A percentile compares a stretch with the other conserved stretches of the same genome.
Conservation (phyloP, 2,329 filamentous ascomycete genomes). For the Colletotrichum sp. region DNA sequence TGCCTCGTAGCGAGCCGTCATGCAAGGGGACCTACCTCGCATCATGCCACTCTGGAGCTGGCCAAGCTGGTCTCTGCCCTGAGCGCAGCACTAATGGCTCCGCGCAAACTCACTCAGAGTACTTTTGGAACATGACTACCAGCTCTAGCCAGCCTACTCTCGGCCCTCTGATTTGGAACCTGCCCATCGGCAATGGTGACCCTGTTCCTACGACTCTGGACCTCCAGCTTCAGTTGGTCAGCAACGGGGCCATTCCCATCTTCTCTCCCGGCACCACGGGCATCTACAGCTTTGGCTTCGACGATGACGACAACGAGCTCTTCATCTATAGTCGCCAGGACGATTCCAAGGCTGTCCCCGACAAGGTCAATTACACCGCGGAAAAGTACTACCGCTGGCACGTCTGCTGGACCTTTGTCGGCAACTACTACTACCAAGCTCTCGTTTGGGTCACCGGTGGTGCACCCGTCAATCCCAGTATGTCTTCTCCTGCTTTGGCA, state of each 20-base stretch:
- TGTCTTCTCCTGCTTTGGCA: background rate
- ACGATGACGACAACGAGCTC: conserved; percentile 3
- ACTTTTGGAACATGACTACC: conserved; percentile 3
- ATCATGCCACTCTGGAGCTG: conserved; percentile 19
- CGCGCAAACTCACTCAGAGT: background rate
- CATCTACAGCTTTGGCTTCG: conserved; percentile 7
- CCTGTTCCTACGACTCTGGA: background rate
- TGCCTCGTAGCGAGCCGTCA: background rate
- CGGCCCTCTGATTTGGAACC: conserved; percentile 14
- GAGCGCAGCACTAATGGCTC: background rate
- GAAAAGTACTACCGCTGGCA: conserved; percentile 16
- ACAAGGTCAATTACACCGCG: background rate
- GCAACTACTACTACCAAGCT: conserved; percentile 19
- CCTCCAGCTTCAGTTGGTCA: conserved; percentile 2
- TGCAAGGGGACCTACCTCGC: background rate
- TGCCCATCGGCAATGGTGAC: conserved; percentile 3
- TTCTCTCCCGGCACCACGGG: conserved; percentile 4
- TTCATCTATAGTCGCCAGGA: conserved; percentile 1
- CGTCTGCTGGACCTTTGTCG: conserved; percentile 15
- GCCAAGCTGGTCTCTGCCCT: conserved; percentile 13
- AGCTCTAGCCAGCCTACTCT: background rate
- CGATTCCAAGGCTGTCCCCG: conserved; percentile 7
- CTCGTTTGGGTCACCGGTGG: conserved; percentile 19
- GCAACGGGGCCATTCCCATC: conserved; percentile 15
- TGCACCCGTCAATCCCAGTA: conserved; percentile 7